These are phyloP conservation scores for Diddensiella caesifluorescens DNA, from an alignment of 805 yeast genomes.

Conservation along the genomic window DNA sequence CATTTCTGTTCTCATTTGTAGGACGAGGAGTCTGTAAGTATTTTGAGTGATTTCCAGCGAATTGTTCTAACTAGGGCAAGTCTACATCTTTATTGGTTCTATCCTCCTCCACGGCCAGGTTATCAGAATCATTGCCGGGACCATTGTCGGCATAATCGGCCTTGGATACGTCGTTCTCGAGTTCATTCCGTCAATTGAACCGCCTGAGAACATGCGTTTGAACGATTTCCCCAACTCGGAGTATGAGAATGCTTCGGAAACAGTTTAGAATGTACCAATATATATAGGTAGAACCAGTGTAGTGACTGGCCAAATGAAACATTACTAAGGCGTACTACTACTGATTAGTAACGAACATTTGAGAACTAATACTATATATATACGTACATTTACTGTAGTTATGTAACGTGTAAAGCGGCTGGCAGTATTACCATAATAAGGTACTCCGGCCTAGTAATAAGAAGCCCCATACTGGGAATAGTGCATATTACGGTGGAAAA, in stretches of 20 bases:
- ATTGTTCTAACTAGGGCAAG: conserved; percentile 25
- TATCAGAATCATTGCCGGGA: conserved; percentile 53
- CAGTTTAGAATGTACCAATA: conserved; percentile 18
- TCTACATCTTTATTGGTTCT: conserved; percentile 48
- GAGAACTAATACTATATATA: no score
- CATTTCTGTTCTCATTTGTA: conserved; percentile 56
- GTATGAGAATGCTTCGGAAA: conserved; percentile 29
- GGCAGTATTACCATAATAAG: no score
- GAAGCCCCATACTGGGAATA: no score
- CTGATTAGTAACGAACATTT: no score
- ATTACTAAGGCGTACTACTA: no score
- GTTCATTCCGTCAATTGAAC: conserved; percentile 65
- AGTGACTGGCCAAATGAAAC: no score
- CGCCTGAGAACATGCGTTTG: conserved; percentile 71
- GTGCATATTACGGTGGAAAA: no score
- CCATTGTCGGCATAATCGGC: conserved; percentile 58
- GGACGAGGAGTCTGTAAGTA: conserved; percentile 66
- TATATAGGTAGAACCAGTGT: neutral
- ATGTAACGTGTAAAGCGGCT: no score
- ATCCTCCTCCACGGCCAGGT: conserved; percentile 47
- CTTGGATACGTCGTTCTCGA: conserved; percentile 56
- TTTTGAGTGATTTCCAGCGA: conserved; percentile 1
- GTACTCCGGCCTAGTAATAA: no score
- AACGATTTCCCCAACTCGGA: conserved; percentile 28
- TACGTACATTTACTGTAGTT: no score